Conservation (phyloP, 805 yeast genomes). For the Hanseniaspora meyeri region DNA sequence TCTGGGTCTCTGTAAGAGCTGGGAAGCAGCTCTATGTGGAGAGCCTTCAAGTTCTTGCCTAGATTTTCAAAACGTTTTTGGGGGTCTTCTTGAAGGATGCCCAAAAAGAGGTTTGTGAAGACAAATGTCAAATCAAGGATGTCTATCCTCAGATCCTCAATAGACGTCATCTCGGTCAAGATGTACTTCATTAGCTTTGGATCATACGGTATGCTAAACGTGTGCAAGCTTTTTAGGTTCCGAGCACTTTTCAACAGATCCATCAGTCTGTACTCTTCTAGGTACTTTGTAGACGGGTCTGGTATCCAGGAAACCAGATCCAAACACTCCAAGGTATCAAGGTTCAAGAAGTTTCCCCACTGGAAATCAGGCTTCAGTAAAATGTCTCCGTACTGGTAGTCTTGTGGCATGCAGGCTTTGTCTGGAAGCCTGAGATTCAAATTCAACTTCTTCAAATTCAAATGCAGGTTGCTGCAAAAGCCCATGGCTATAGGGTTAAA, state of each 20-base stretch:
- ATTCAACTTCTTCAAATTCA: neutral
- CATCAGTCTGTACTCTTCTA: neutral
- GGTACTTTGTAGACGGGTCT: neutral
- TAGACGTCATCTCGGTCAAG: neutral
- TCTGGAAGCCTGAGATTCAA: conserved; percentile 6
- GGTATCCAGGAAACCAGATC: conserved; percentile 11
- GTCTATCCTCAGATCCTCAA: conserved; percentile 5
- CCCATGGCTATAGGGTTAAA: conserved; percentile 8
- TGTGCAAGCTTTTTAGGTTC: neutral
- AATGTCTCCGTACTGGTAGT: neutral
- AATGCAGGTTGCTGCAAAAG: neutral
- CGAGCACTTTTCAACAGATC: neutral
- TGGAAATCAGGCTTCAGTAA: neutral
- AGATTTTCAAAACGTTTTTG: neutral
- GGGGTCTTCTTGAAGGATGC: neutral
- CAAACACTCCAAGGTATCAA: neutral
- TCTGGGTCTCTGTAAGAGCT: conserved; percentile 7
- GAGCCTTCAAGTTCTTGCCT: neutral
- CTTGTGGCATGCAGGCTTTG: neutral
- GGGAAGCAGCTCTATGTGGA: conserved; percentile 4
- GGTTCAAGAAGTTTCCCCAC: conserved; percentile 3
- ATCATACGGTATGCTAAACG: conserved; percentile 12
- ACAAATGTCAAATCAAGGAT: neutral
- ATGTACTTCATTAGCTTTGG: neutral
- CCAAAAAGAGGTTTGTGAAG: neutral